Base-by-base conservation (phyloP, 164 flowering plant species). In the Brasenia schreberi region DNA sequence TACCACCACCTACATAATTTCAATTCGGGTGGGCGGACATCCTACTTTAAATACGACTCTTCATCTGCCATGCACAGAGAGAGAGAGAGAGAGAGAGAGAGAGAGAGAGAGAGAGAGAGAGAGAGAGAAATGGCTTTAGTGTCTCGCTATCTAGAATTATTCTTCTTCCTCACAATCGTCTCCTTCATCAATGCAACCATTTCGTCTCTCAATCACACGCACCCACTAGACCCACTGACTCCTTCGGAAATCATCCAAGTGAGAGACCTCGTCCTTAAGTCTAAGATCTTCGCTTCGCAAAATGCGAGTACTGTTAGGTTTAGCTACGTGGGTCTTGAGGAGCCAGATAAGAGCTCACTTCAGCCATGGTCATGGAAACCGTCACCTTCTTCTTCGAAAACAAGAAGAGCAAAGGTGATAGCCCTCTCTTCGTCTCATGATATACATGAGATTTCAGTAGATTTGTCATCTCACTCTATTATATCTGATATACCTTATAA, bases 391-490 rank as follows among this genome's bases (percentile, higher is more conserved):
- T 63, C 56, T 6, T 5, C 59, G 64, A 82, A 78, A 19, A 79
- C 80, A 64, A 87, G 89, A 14, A 75, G 72, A 18, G 86, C 92
- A 64, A 73, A 69, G n/a, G 81, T 78, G 3, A 67, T 81, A 2
- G 68, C 76, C 3, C 75, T 84, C 5, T 3, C 68, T 19, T 43
- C 74, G 68, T 44, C 59, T 5, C 59, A 59, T 7, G 73, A 74
- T 69, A 33, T 33, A 33, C 84, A 73, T 16, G 84, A 83, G 53
- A 68, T 87, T 73, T 49, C 65, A 5, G 78, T 85, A 5, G 86
- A 87, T 62, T 65, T 87, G 42, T 18, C 76, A 0, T 45, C 18
- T 0, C 33, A n/a, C n/a, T 59, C 70, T 4, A 67, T 82, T 11
- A 14, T 73, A 18, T 81, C 81, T 3, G 67, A 72, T 14, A 42